These are phyloP conservation scores for Syzygium aqueum DNA, from an alignment of 345 rosid species.

Conservation along the genomic window DNA sequence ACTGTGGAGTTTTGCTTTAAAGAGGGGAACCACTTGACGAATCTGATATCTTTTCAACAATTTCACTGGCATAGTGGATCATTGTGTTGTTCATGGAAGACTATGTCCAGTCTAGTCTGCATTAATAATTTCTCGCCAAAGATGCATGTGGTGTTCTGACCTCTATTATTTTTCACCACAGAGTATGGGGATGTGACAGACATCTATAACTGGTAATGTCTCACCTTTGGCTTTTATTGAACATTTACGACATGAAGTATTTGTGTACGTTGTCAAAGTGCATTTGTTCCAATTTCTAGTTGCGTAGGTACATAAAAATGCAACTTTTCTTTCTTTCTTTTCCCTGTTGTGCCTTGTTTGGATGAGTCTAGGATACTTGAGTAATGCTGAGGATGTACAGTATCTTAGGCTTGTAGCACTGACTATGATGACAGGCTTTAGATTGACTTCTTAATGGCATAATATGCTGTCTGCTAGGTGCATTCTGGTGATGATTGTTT, in stretches of 20 bases:
- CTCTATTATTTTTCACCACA: slow-evolving; percentile 21
- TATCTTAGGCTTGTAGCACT: neutral
- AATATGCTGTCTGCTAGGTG: neutral
- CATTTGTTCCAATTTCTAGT: neutral
- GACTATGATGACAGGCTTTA: neutral
- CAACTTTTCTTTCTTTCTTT: neutral
- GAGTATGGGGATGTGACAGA: slow-evolving; percentile 96
- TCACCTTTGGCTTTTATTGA: neutral
- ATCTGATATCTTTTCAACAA: neutral
- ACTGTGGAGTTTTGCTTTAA: neutral
- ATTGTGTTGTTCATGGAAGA: neutral
- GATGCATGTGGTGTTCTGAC: neutral
- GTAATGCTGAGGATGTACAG: neutral
- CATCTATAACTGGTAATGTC: slow-evolving; percentile 82
- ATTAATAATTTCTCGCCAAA: neutral
- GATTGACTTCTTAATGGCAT: neutral
- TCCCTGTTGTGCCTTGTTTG: neutral
- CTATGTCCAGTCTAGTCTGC: neutral
- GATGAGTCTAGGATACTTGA: neutral
- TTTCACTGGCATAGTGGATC: neutral
- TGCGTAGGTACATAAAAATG: neutral
- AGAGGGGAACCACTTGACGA: neutral
- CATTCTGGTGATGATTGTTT: neutral
- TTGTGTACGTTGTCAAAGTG: neutral
- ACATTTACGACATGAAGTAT: neutral